Base-by-base conservation (phyloP, 2,329 filamentous ascomycete genomes). In the Trichoderma polysporum region DNA sequence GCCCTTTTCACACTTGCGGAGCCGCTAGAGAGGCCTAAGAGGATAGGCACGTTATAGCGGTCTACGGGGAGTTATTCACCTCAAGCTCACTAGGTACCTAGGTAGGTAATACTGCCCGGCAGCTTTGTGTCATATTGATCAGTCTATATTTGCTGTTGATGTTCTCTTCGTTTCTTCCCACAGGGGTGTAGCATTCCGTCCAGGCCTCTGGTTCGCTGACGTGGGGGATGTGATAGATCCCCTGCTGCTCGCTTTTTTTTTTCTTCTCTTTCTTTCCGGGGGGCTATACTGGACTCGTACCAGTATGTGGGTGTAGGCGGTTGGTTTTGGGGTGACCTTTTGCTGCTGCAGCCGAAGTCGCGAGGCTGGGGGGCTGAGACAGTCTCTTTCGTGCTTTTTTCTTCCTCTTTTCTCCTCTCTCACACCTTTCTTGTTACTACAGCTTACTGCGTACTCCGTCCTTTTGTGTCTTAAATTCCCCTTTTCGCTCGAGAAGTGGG, bases 341-440 rank as follows among this genome's bases (percentile, higher is more conserved):
- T 58, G 15, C 19, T 17, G 41, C 57, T 49, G 41, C 33, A 19
- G 33, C 25, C 33, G 22, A 41, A 63, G 47, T 64, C 49, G 61
- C 61, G 61, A 64, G 61, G 61, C 61, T 64, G 61, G 61, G 61
- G 39, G 19, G 45, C 54, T 37, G 54, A 58, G 29, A 31, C 37
- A 19, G 39, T 31, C 41, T 29, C 56, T 45, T 12, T 15, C 25
- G 35, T 22, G 29, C 31, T 58, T 41, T 50, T 50, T 25, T 31
- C 33, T 61, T 29, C 13, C 8, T 35, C 3, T 13, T 17, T 50
- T 17, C 25, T 29, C 6, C 4, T 61, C n/a, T 22, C 13, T 35
- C 4, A 4, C 29, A 19, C 17, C 31, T 19, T 19, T 33, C 25
- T 27, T 45, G 10, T 60, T 33, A 27, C 19, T 49, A 22, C 45